Base-by-base conservation (phyloP, 371 early-diverging fungal species). In the Blakeslea trispora region DNA sequence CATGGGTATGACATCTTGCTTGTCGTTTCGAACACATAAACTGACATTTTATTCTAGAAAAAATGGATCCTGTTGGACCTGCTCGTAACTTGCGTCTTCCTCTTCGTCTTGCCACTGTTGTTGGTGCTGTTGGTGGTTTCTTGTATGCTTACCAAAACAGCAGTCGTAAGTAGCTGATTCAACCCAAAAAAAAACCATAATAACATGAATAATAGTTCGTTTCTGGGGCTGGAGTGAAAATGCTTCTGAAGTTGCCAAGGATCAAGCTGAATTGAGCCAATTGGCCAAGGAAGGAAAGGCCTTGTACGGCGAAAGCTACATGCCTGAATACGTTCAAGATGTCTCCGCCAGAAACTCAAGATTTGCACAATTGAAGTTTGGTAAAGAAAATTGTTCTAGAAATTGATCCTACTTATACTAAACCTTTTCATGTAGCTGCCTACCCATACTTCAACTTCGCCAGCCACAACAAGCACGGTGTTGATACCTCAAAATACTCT, bases 221-320 rank as follows among this genome's bases (percentile, higher is more conserved):
- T 97, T 96, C 86, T 93, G 91, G 91, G 98, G 98, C 21, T 90
- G 91, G 86, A 79, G 72, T 23, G 96, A 96, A 72, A 97, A 97
- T 74, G 72, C 78, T 39, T 77, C 83, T 46, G 98, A 97, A 72
- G 85, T 84, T 31, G 74, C 69, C 49, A 84, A 78, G 80, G 89
- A 91, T 75, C 70, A 78, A 40, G 66, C 63, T 37, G 91, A 93
- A 75, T 81, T 89, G 79, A 60, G 63, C 14, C 81, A 81, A 50
- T 79, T 84, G 28, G 64, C 82, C 54, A 82, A 79, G 45, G 77
- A 84, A 66, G 92, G 91, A 44, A 84, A 89, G 67, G 66, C 88
- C 23, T 74, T 90, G 65, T 85, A 91, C 53, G 92, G 91, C 31
- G 77, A 78, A 13, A 83, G 86, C 32, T 58, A 69, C 22, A 66